Evolutionary conservation across 2,329 filamentous ascomycete species (phyloP).

Genomic region (Bisporella sp.): DNA sequence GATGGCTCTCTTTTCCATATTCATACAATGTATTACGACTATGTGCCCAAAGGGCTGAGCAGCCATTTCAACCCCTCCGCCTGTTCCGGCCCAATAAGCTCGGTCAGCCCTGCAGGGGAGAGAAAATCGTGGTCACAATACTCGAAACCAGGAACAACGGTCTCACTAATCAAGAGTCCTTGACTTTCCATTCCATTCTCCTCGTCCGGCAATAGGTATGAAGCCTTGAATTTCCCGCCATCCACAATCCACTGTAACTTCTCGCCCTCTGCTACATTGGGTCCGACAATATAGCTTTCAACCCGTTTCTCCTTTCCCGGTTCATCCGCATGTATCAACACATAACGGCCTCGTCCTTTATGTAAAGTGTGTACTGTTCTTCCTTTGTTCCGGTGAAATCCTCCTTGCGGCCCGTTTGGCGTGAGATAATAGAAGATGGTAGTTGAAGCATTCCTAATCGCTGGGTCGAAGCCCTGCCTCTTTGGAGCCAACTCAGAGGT

Average conservation of each 20-base stretch:
- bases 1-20: too few species aligned
- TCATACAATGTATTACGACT: too few species aligned
- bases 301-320: conserved; percentile 35
- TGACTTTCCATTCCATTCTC: conserved; percentile 29
- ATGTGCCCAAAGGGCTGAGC: conserved; percentile 27
- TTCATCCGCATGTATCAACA: conserved; percentile 54
- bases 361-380: conserved; percentile 61
- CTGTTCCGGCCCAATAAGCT: conserved; percentile 45
- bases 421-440: conserved; percentile 61
- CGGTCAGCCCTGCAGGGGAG: conserved; percentile 38
- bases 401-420: conserved; percentile 44
- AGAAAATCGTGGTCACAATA: conserved; percentile 63
- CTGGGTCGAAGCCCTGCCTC: conserved; percentile 32
- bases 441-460: conserved; percentile 47
- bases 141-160: conserved; percentile 62
- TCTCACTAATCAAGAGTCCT: conserved; percentile 59
- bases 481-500: conserved; percentile 30
- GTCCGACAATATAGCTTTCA: conserved; percentile 59
- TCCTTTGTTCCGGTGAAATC: conserved; percentile 56
- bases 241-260: conserved; percentile 62
- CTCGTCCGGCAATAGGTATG: conserved; percentile 46
- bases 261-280: conserved; percentile 50
- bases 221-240: conserved; percentile 60
- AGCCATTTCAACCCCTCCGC: conserved; percentile 41
- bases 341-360: conserved; percentile 54